These are phyloP conservation scores for Aspergillus viridinutans DNA, from an alignment of 2,329 filamentous ascomycete genomes.

Conservation along the genomic window DNA sequence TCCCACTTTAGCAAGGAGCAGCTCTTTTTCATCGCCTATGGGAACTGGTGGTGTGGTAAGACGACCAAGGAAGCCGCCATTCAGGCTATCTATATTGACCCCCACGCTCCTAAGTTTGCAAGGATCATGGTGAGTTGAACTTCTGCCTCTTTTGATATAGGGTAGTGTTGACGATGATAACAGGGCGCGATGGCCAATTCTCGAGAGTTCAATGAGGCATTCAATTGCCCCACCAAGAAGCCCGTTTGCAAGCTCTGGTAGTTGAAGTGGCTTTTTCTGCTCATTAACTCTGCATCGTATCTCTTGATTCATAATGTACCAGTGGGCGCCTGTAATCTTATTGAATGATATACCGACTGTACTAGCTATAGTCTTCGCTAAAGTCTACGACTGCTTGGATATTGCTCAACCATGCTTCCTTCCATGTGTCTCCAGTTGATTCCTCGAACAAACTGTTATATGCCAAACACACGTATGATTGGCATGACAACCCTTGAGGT, in stretches of 20 bases:
- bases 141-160: constrained; percentile 6
- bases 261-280: constrained; percentile 3
- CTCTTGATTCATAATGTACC: neutral
- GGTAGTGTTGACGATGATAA: constrained; percentile 2
- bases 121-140: constrained; percentile 46
- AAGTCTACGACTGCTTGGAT: neutral
- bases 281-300: neutral
- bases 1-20: constrained; percentile 62
- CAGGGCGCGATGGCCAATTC: constrained; percentile 64
- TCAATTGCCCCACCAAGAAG: constrained; percentile 61
- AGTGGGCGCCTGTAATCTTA: neutral
- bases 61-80: constrained; percentile 55
- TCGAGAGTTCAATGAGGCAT: constrained; percentile 62
- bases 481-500: no score
- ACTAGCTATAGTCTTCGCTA: neutral
- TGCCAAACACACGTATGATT: no score
- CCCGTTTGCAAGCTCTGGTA: constrained; percentile 69
- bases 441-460: neutral
- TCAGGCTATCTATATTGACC: constrained; percentile 57
- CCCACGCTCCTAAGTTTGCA: constrained; percentile 61
- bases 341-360: neutral
- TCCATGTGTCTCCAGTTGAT: no score
- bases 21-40: constrained; percentile 64
- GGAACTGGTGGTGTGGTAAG: constrained; percentile 65
- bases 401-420: neutral